These are phyloP conservation scores for Colletotrichum euphorbiae DNA, from an alignment of 2,329 filamentous ascomycete genomes.

Conservation along the genomic window DNA sequence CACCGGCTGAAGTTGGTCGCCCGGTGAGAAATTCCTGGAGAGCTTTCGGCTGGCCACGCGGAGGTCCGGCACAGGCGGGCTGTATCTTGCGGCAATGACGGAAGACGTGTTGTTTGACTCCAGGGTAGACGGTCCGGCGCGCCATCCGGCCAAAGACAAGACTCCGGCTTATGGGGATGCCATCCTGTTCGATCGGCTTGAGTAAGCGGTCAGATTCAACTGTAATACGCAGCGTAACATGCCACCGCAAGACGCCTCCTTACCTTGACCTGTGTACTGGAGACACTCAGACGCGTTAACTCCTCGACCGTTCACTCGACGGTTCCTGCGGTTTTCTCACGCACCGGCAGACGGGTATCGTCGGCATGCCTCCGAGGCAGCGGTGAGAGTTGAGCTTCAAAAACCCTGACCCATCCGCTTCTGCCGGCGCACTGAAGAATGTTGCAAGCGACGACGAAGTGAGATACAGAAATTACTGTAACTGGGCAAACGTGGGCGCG, in stretches of 20 bases:
- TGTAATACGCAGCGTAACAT: background rate
- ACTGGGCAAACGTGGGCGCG: background rate
- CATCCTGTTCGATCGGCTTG: background rate
- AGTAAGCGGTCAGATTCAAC: background rate
- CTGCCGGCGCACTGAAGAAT: background rate
- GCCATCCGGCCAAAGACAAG: constrained; percentile 1
- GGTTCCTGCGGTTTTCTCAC: background rate
- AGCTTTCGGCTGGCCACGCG: no score
- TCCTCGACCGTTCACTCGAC: background rate
- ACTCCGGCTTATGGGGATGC: background rate
- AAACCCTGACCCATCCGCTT: background rate
- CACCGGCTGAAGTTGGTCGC: background rate
- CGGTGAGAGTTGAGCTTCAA: background rate
- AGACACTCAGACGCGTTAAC: background rate
- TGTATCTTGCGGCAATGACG: background rate
- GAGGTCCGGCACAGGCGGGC: no score
- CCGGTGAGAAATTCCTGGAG: background rate
- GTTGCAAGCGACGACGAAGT: background rate
- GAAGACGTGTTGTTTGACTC: background rate
- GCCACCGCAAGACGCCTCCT: background rate
- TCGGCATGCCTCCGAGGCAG: background rate
- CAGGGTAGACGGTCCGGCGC: background rate
- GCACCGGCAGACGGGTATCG: background rate
- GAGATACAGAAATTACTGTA: background rate
- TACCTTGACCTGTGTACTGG: background rate